These are phyloP conservation scores for Penicillium sp. DNA, from an alignment of 2,329 filamentous ascomycete species.

Conservation along the genomic window DNA sequence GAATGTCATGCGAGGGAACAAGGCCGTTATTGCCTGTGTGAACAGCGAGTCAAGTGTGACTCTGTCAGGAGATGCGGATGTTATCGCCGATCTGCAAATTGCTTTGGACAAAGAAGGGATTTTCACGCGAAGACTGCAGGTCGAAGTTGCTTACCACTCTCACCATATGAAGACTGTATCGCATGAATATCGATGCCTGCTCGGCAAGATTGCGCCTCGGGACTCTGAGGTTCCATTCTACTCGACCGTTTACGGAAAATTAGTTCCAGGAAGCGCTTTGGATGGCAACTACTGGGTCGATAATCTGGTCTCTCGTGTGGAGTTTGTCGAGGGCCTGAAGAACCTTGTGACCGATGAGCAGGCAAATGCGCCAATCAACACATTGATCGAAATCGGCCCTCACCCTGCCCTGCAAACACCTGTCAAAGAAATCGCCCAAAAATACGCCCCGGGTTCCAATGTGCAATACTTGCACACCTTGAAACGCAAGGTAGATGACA, in stretches of 20 bases:
- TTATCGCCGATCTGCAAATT: constrained; percentile 16
- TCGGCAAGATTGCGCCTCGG: constrained; percentile 20
- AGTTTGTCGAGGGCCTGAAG: constrained; percentile 21
- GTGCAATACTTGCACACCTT: constrained; percentile 20
- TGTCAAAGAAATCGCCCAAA: constrained; percentile 15
- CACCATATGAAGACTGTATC: constrained; percentile 28
- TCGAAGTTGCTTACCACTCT: constrained; percentile 33
- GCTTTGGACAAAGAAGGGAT: constrained; percentile 19
- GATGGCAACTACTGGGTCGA: constrained; percentile 23
- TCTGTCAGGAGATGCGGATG: constrained; percentile 23
- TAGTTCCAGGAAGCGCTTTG: constrained; percentile 12
- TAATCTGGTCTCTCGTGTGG: constrained; percentile 22
- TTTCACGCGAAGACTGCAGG: constrained; percentile 28
- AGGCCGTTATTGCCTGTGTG: constrained; percentile 25
- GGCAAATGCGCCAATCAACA: constrained; percentile 5
- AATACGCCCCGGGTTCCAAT: constrained; percentile 5
- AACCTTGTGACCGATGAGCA: constrained; percentile 8
- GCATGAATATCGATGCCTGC: constrained; percentile 14
- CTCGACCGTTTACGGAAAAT: constrained; percentile 20
- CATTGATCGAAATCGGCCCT: constrained; percentile 22
- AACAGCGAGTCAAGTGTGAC: constrained; percentile 28
- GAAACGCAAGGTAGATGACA: constrained; percentile 15
- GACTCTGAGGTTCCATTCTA: constrained; percentile 19
- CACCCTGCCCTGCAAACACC: constrained; percentile 21
- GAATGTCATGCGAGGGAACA: constrained; percentile 15